Base-by-base conservation (phyloP, 2,329 filamentous ascomycete species). In the Ascosphaera apis region DNA sequence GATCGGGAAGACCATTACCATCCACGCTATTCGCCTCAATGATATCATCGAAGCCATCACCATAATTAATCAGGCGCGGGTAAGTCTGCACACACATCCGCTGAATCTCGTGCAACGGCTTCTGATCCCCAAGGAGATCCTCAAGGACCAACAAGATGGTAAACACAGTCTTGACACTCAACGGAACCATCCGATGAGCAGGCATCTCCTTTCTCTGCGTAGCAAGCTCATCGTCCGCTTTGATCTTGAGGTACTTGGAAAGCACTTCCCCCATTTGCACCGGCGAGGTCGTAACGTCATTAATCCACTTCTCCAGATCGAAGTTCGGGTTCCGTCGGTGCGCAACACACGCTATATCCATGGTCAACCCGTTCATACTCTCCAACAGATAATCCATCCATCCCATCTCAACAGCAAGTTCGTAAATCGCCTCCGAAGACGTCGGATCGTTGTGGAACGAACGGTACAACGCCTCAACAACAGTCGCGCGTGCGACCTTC, bases 31-130 rank as follows among this genome's bases (percentile, higher is more conserved):
- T 92, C 7, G 67, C 65, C 47, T 95, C 81, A 43, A 98, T 84
- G 31, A 95, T 73, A 39, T 88, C 79, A 53, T 98, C 83, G 42
- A 77, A 84, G 3, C 80, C 83, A 55, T 91, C 81, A 2, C 83
- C 84, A 46, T 92, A 95, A 49, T 98, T 98, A 61, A 98, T 92
- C 19, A 98, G 61, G 31, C 88, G 70, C 5, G 88, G 91, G 47
- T 95, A 98, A 1, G 79, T 76, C 38, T 84, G 84, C 42, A 98
- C 83, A 53, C 84, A 93, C 36, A 75, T 71, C 21, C 86, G 71
- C 55, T 93, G 84, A 18, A 92, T 69, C 11, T 72, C 60, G 35
- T 88, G 81, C 16, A 92, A 64, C 36, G 86, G 76, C 35, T 76
- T 65, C 36, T 71, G 68, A 37, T 64, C 60, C 19, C 56, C 54